These are phyloP conservation scores for Umbelopsis ramanniana DNA, from an alignment of 192 early-diverging fungal species.

Conservation along the genomic window DNA sequence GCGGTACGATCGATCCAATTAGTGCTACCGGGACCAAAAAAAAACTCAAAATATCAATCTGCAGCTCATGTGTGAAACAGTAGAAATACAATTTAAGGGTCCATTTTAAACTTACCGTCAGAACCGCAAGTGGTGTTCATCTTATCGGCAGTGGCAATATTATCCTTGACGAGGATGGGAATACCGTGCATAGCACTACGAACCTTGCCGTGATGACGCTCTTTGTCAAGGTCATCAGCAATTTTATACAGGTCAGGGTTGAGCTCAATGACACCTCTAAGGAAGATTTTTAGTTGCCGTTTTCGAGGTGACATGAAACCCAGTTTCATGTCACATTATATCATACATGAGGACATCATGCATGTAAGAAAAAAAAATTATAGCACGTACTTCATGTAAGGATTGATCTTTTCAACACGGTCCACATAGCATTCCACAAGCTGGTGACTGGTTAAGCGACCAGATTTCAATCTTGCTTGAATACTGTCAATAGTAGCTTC, in stretches of 20 bases:
- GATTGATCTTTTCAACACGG: background rate
- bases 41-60: too few species aligned
- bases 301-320: background rate
- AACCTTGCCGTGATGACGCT: slow-evolving; percentile 11
- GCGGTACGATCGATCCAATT: slow-evolving; percentile 30
- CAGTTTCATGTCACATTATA: background rate
- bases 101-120: slow-evolving; percentile 4
- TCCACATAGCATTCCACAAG: slow-evolving; percentile 24
- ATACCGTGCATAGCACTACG: slow-evolving; percentile 35
- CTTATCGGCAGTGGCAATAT: slow-evolving; percentile 38
- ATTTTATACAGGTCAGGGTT: slow-evolving; percentile 35
- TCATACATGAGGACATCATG: background rate
- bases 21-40: slow-evolving; percentile 2
- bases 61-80: background rate
- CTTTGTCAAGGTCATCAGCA: slow-evolving; percentile 31
- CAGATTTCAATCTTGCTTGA: background rate
- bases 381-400: background rate
- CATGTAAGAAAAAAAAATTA: background rate
- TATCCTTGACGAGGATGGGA: slow-evolving; percentile 41
- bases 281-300: background rate
- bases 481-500: slow-evolving; percentile 17
- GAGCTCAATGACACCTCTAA: slow-evolving; percentile 38
- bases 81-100: too few species aligned
- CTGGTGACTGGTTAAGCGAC: slow-evolving; percentile 5
- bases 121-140: slow-evolving; percentile 38